Evolutionary conservation across 768 basidiomycete species (phyloP), one percentile per base, ranked within the genome.

Genomic region (Rhizopogon rudus): DNA sequence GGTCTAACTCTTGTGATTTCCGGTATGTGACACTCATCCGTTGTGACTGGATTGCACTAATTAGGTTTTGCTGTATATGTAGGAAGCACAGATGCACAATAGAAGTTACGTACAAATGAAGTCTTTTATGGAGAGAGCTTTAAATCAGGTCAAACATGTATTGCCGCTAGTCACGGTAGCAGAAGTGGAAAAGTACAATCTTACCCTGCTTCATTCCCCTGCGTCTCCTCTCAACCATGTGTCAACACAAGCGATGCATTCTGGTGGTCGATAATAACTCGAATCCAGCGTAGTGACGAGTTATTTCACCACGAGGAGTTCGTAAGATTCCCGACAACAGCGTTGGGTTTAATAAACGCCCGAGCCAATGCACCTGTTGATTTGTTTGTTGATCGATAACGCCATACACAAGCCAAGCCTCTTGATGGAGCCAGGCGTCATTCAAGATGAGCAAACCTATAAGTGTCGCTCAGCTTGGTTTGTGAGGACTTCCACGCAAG

Each of bases 401-500:
- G 35, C 20, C 33, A 20, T 37, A 37, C 25, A 25, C 20, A 37
- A 22, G 48, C 14, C 33, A 37, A 49, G 46, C 46, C 35, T 37
- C 48, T 35, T 49, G 48, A 37, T 49, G 16, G 35, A 49, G 33
- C 14, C 20, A 48, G 35, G 46, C 16, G 20, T 16, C 46, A 13
- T 37, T 37, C 46, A 49, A 49, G 33, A 48, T 37, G 13, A 49
- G 35, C 37, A 8, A 22, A 49, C 48, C 33, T n/a, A n/a, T 25
- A 49, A 49, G 35, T 49, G 2, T 49, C 31, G 46, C 28, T 53
- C 51, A 53, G 20, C 53, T 40, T 65, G 60, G 60, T 50, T 54
- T 41, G 25, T 25, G 43, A 52, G 57, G 45, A n/a, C n/a, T n/a
- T n/a, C n/a, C n/a, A 53, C 7, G 41, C 56, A 35, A 49, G 46